Conservation (phyloP, 1,139 yeast species). For the Candida sojae region DNA sequence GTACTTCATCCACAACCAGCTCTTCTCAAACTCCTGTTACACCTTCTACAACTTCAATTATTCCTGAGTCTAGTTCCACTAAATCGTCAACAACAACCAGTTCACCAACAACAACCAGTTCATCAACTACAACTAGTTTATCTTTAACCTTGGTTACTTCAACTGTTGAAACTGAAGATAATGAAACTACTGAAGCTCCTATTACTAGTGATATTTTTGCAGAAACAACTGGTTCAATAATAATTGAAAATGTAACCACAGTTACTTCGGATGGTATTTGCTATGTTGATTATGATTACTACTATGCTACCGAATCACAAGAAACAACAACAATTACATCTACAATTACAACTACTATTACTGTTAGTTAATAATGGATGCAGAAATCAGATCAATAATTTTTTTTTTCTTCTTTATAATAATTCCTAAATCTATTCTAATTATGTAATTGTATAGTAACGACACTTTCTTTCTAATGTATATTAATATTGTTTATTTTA, state of each 20-base stretch:
- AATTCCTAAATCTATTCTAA: neutral
- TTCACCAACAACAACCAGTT: neutral
- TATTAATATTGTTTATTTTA: neutral
- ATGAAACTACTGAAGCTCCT: slow-evolving; percentile 21
- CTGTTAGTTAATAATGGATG: slow-evolving; percentile 13
- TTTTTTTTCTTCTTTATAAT: too few species aligned
- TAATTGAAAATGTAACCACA: slow-evolving; percentile 39
- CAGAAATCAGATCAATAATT: too few species aligned
- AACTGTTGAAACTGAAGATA: slow-evolving; percentile 4
- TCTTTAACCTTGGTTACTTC: slow-evolving; percentile 11
- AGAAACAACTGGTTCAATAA: slow-evolving; percentile 37
- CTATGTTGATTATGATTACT: slow-evolving; percentile 45
- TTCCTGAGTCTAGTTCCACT: neutral
- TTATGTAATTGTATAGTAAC: neutral
- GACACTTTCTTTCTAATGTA: neutral
- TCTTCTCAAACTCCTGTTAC: neutral
- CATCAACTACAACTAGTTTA: neutral
- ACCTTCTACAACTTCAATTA: neutral
- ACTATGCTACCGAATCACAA: slow-evolving; percentile 31
- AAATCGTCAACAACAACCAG: too few species aligned
- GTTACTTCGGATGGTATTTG: slow-evolving; percentile 38
- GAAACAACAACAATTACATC: slow-evolving; percentile 42
- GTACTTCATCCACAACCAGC: slow-evolving; percentile 1
- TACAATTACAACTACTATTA: slow-evolving; percentile 40
- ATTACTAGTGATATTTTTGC: slow-evolving; percentile 35